Conservation (phyloP, 345 rosid genomes). For the Rhodomyrtus tomentosa region DNA sequence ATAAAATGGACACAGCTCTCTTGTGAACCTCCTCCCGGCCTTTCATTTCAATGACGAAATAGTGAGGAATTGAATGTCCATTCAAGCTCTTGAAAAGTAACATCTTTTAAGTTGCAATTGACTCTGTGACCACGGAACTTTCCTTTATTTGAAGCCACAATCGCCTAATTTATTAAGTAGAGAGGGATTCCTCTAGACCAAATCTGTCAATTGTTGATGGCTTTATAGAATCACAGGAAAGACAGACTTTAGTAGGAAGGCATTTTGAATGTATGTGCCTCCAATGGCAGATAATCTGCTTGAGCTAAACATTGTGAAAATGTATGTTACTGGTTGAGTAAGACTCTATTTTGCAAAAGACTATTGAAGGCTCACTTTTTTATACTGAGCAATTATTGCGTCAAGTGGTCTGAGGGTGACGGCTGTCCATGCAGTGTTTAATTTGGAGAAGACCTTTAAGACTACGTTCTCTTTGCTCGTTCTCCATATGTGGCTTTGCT, state of each 20-base stretch:
- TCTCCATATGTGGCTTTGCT: conserved; percentile 85
- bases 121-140: background rate
- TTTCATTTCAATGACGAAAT: background rate
- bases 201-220: background rate
- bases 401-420: background rate
- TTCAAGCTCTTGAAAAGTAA: background rate
- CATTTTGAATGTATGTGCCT: background rate
- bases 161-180: background rate
- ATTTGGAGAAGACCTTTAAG: conserved; percentile 87
- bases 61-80: background rate
- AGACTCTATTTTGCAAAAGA: no score
- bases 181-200: background rate
- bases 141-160: background rate
- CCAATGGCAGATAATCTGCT: background rate
- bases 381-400: background rate
- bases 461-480: conserved; percentile 79
- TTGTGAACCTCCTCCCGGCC: background rate
- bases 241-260: background rate
- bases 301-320: background rate
- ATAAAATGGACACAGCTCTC: background rate
- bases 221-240: background rate
- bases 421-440: conserved; percentile 47
- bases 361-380: background rate
- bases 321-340: background rate
- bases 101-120: background rate